Base-by-base conservation (phyloP, 192 early-diverging fungal species). In the Linnemannia elongata region DNA sequence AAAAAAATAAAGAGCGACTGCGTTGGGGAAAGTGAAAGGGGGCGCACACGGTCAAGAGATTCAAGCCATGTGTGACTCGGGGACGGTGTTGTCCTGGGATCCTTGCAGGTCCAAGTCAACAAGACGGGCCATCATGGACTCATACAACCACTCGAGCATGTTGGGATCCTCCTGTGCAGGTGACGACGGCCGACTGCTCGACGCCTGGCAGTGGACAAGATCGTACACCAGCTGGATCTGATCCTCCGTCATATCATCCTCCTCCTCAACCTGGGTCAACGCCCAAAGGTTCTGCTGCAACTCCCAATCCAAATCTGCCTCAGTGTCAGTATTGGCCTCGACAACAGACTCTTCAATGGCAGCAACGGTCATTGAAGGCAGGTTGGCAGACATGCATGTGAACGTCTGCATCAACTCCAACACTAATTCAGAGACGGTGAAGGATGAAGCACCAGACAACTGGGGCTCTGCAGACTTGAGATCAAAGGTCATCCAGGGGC, bases 41-140 rank as follows among this genome's bases (percentile, higher is more conserved):
- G 77, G n/a, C 38, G 33, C 1, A 45, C 17, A 24, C 36, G 39
- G 5, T 38, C 3, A 76, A 15, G 36, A 15, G 24, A 17, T 49
- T 78, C 71, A 83, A 6, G 76, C 82, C 10, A 77, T 24, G 63
- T 78, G 76, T 41, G 82, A 33, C 24, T 83, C 72, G 0, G 74
- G 35, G 9, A 76, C 35, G 30, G 75, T 44, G 27, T 12, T 74
- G 69, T 80, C 78, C 35, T 86, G 83, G 24, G 49, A 77, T 18
- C 55, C 57, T 68, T 80, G 83, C 13, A 86, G 70, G 39, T 86
- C 83, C 78, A 86, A 66, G 42, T 86, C 83, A 12, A 86, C 83
- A 45, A 86, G 70, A 9, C 83, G 83, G 27, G 83, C 83, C 83
- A 86, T 86, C 83, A 86, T 86, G 1, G 83, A 86, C 36, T 86